These are phyloP conservation scores for Leishmania major DNA, from an alignment of 208 protist species.

Conservation along the genomic window DNA sequence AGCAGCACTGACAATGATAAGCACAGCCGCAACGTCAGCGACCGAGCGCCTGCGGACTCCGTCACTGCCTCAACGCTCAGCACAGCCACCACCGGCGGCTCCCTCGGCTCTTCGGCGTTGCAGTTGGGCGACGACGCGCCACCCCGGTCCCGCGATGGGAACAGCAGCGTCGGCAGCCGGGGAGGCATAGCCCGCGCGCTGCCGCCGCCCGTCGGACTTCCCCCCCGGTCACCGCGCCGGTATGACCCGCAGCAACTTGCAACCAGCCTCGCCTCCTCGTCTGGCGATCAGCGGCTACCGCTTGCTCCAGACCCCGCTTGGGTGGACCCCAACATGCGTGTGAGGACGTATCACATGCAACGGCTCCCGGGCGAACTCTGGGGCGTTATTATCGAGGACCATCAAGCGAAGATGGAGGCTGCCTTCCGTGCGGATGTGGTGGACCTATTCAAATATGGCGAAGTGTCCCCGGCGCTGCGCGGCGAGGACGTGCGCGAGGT, in stretches of 20 bases:
- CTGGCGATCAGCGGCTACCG: conserved; percentile 6
- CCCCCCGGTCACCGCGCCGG: conserved; percentile 26
- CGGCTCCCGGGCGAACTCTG: conserved; percentile 46
- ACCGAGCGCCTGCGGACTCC: neutral
- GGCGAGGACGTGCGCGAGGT: conserved; percentile 30
- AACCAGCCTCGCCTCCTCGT: neutral
- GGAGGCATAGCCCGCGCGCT: neutral
- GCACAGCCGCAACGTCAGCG: neutral
- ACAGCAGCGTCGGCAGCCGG: neutral
- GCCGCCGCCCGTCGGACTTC: conserved; percentile 10
- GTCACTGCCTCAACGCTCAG: neutral
- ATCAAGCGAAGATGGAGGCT: conserved; percentile 17
- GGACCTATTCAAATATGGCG: conserved; percentile 46
- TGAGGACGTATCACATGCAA: conserved; percentile 34
- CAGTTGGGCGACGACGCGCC: conserved; percentile 2
- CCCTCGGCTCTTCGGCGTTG: neutral
- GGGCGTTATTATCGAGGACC: conserved; percentile 21
- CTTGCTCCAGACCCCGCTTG: neutral
- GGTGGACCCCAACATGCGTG: conserved; percentile 16
- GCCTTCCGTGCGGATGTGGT: conserved; percentile 40
- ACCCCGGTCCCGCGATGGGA: neutral
- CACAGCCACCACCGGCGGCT: neutral
- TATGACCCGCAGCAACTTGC: neutral
- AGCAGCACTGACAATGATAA: conserved; percentile 4
- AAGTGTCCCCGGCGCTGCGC: conserved; percentile 13